Conservation (phyloP, 2,329 filamentous ascomycete genomes). For the Pestalotiopsis sp. region DNA sequence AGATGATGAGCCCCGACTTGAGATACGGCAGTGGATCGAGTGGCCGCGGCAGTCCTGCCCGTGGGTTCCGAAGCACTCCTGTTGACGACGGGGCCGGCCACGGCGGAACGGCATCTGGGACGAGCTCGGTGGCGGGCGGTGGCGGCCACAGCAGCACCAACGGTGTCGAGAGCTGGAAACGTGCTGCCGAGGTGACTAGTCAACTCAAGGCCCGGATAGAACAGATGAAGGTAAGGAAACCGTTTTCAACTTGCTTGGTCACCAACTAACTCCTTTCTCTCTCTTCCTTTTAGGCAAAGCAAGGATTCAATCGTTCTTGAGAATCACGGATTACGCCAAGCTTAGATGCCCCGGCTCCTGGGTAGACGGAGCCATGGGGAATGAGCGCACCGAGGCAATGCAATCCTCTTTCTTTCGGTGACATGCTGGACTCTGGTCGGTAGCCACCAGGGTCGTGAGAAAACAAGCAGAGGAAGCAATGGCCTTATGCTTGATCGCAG, state of each 20-base stretch:
- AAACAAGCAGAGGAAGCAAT: neutral
- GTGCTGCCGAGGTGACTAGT: conserved; percentile 95
- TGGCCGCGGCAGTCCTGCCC: conserved; percentile 59
- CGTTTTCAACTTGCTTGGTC: conserved; percentile 1
- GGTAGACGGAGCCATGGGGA: neutral
- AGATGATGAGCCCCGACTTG: conserved; percentile 54
- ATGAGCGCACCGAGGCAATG: neutral
- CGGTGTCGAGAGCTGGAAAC: conserved; percentile 89
- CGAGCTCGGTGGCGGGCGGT: conserved; percentile 19
- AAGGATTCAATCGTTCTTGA: conserved; percentile 48
- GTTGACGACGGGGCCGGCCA: conserved; percentile 23
- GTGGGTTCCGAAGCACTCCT: conserved; percentile 47
- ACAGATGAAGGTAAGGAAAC: conserved; percentile 78
- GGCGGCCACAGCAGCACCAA: conserved; percentile 32
- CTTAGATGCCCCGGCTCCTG: neutral
- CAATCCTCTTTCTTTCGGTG: neutral
- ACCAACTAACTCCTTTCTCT: conserved; percentile 16
- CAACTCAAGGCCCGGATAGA: conserved; percentile 97
- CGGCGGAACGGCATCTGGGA: conserved; percentile 17
- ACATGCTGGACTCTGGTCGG: neutral
- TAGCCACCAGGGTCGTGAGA: neutral
- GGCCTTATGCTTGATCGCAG: neutral
- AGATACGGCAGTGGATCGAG: conserved; percentile 53
- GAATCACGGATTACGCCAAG: neutral
- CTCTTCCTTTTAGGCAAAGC: conserved; percentile 40